Percentiles rank a stretch among this genome's conserved stretches.
phyloP scores from a whole-genome alignment of 495 filamentous ascomycete species.

The Hamigera avellanea region DNA sequence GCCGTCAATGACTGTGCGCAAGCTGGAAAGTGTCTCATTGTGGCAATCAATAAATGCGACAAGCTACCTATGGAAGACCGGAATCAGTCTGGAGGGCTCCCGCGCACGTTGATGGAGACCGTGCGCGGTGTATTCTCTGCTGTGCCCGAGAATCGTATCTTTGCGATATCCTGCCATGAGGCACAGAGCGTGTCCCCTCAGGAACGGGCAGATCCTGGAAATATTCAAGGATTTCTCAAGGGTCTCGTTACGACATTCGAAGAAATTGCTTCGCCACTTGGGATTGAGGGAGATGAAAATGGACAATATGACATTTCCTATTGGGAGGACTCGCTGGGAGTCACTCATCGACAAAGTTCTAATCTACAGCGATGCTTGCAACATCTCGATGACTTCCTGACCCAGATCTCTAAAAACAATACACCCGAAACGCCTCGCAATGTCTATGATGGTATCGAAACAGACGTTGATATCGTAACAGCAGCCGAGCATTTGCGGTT shows the following conservation, averaged over 20 bases:
- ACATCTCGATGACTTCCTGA: constrained; percentile 60
- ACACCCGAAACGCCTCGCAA: constrained; percentile 2
- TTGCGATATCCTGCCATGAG: constrained; percentile 60
- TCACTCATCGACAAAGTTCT: constrained; percentile 78
- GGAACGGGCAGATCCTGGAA: constrained; percentile 39
- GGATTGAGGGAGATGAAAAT: constrained; percentile 23
- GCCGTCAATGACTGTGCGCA: constrained; percentile 43
- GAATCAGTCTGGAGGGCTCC: constrained; percentile 4
- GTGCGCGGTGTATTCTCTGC: constrained; percentile 21
- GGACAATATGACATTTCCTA: constrained; percentile 36
- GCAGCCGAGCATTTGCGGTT: constrained; percentile 83
- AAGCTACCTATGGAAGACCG: constrained; percentile 19
- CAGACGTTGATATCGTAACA: constrained; percentile 67
- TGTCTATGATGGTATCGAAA: constrained; percentile 26
- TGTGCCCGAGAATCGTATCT: constrained; percentile 33
- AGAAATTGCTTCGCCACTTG: constrained; percentile 53
- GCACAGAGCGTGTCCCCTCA: constrained; percentile 6
- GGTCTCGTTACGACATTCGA: constrained; percentile 57
- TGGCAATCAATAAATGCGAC: constrained; percentile 81
- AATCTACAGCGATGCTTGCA: constrained; percentile 61
- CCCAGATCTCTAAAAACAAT: constrained; percentile 11
- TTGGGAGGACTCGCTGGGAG: constrained; percentile 77
- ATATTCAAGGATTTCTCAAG: constrained; percentile 56
- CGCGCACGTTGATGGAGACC: constrained; percentile 8
- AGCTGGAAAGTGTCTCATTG: constrained; percentile 46